Conservation (phyloP, 1,284 basidiomycete genomes). For the Taiwanofungus camphoratus region DNA sequence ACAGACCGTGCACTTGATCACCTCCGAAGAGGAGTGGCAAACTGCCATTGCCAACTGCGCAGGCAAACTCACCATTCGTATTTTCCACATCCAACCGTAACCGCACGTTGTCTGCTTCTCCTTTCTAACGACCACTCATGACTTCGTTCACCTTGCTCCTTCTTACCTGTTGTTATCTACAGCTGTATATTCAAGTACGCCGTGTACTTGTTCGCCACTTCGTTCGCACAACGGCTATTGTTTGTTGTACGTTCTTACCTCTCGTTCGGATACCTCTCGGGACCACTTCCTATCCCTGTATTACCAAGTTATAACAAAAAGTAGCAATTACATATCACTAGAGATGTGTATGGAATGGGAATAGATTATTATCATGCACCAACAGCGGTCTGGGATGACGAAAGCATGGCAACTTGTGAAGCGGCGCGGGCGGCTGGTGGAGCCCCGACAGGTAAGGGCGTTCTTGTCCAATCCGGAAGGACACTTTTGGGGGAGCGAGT, state of each 20-base stretch:
- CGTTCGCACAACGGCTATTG: too few relatives aligned
- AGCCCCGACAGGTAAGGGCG: conserved; percentile 54
- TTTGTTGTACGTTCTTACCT: neutral
- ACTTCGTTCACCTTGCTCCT: conserved; percentile 10
- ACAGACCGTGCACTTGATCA: conserved; percentile 30
- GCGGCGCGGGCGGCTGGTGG: conserved; percentile 36
- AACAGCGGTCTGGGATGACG: conserved; percentile 24
- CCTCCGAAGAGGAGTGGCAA: conserved; percentile 37
- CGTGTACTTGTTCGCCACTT: neutral
- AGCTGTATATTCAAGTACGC: neutral
- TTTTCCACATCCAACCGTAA: conserved; percentile 25
- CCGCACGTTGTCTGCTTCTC: conserved; percentile 8
- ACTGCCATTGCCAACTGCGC: conserved; percentile 27
- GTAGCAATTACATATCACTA: neutral
- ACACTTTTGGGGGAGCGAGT: conserved; percentile 31
- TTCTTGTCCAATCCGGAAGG: conserved; percentile 78
- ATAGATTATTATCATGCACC: conserved; percentile 19
- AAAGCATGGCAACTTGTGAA: conserved; percentile 8
- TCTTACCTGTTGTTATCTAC: conserved; percentile 3
- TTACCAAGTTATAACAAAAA: neutral
- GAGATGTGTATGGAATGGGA: neutral
- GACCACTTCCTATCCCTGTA: neutral
- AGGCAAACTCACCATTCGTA: conserved; percentile 30
- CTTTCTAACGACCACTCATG: conserved; percentile 20
- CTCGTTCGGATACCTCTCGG: neutral